These are phyloP conservation scores for Takakia lepidozioides DNA, from an alignment of 225 moss, liverwort and hornwort genomes.

Conservation along the genomic window DNA sequence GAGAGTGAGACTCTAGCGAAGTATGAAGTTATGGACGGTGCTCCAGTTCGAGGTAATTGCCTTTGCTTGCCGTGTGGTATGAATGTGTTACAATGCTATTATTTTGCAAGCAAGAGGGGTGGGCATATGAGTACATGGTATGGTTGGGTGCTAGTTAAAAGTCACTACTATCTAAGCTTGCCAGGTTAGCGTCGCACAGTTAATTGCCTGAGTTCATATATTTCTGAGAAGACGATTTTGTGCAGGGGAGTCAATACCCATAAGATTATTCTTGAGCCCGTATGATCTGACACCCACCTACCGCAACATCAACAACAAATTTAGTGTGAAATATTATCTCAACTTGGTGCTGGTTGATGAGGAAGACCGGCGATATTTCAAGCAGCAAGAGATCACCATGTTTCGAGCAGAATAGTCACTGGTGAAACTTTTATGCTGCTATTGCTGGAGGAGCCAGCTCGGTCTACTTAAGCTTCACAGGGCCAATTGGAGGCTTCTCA, in stretches of 20 bases:
- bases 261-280: constrained; percentile 95
- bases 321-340: constrained; percentile 99
- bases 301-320: constrained; percentile 98
- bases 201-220: no score
- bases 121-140: no score
- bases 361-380: constrained; percentile 97
- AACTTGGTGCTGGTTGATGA: constrained; percentile 98
- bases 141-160: no score
- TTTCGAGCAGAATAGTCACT: constrained; percentile 82
- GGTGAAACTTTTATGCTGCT: no score
- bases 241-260: constrained; percentile 98
- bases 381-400: constrained; percentile 97
- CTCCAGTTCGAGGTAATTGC: constrained; percentile 88
- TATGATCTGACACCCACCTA: constrained; percentile 99
- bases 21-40: constrained; percentile 99
- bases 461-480: no score
- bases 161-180: no score
- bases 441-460: no score
- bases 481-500: no score
- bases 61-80: not conserved
- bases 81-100: no score
- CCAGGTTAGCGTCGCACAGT: no score
- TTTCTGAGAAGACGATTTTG: no score
- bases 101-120: no score
- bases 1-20: constrained; percentile 99